Percentiles rank a stretch among this genome's conserved stretches.
These are phyloP conservation scores for Eustoma russellianum DNA, from an alignment of 257 asterid genomes.

Conservation along the genomic window DNA sequence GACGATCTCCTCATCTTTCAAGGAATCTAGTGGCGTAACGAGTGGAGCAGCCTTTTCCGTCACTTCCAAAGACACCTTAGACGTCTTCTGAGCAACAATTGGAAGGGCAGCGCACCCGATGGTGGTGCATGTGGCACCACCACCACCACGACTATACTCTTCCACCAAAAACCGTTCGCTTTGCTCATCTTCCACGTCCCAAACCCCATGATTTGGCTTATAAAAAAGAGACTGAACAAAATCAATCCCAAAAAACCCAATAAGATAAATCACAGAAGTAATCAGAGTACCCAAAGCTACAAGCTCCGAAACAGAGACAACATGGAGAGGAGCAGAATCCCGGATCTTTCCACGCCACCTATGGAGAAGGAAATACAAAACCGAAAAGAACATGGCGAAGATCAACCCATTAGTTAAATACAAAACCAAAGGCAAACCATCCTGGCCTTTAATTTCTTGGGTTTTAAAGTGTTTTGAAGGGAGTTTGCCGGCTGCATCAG, in stretches of 20 bases:
- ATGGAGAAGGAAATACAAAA: constrained; percentile 35
- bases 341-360: constrained; percentile 52
- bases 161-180: constrained; percentile 9
- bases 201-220: constrained; percentile 21
- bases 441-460: constrained; percentile 12
- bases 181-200: constrained; percentile 32
- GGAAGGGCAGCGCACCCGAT: constrained; percentile 19
- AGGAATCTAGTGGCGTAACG: constrained; percentile 12
- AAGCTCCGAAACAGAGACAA: constrained; percentile 36
- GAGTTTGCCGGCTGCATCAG: constrained; percentile 22
- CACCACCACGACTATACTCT: constrained; percentile 23
- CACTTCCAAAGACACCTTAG: constrained; percentile 5
- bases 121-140: constrained; percentile 10
- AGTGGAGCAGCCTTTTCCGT: constrained; percentile 13
- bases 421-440: constrained; percentile 28
- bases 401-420: constrained; percentile 32
- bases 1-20: constrained; percentile 37
- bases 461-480: constrained; percentile 7
- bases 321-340: constrained; percentile 34
- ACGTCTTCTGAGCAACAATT: constrained; percentile 2
- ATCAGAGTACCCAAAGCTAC: constrained; percentile 27
- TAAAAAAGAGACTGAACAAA: constrained; percentile 38
- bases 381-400: constrained; percentile 37
- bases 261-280: constrained; percentile 30
- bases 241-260: constrained; percentile 43